Base-by-base conservation (phyloP, 2,329 filamentous ascomycete genomes). In the Chaetomium strumarium region DNA sequence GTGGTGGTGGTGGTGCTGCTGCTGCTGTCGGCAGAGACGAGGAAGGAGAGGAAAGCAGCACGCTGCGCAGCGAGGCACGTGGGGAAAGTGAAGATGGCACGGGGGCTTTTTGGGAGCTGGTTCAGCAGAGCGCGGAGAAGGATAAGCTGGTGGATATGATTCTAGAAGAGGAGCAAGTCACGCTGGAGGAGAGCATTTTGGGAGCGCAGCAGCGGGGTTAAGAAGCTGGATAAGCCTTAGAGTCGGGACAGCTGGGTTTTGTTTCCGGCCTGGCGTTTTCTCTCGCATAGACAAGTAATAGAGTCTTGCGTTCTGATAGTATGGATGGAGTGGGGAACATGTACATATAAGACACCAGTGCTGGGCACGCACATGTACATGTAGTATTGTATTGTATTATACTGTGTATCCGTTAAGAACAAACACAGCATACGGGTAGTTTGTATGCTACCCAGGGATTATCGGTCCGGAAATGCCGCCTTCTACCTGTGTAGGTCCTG, bases 91-190 rank as follows among this genome's bases (percentile, higher is more conserved):
- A n/a, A n/a, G 58, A 59, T 34, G 61, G 60, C 2, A 60, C 49
- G 2, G 63, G 60, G 16, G 59, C 62, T 1, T 67, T 65, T 46
- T 66, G 63, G 62, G 62, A 60, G 20, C 24, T 67, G 52, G 61
- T 66, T 8, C 59, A 65, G 59, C 63, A 62, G 55, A 67, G 62
- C 44, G 60, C 58, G 5, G 64, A 63, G 58, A 63, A 55, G 60
- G 60, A 61, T 3, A 63, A 61, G 57, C 34, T 62, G 51, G 45
- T 64, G 24, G 60, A 63, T 51, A 64, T 65, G 64, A 59, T 67
- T 13, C 29, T 67, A 31, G 62, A 44, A 7, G 50, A 54, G 12
- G 37, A 55, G 45, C 56, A 50, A 2, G 34, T 12, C 8, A 13
- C 55, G 29, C 6, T 49, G 47, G 41, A 10, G 12, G 34, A 30